phyloP scores from a whole-genome alignment of 2,329 filamentous ascomycete genomes.

The Ophiostoma novo-ulmi region DNA sequence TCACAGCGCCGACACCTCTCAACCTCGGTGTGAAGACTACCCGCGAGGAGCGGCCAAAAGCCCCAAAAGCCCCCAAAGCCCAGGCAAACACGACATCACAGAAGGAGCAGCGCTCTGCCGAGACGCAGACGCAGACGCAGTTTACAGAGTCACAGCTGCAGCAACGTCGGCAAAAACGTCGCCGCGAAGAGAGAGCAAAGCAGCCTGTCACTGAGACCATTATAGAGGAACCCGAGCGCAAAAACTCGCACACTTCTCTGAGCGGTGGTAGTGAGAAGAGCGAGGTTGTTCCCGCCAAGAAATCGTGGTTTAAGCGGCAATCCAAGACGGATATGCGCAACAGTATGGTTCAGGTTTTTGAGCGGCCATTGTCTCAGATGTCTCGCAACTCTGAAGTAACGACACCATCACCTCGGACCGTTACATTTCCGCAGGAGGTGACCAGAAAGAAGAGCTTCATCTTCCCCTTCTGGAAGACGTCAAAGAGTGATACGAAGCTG shows the following conservation, averaged over 20 bases:
- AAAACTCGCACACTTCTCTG: slow-evolving; percentile 15
- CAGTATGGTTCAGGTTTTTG: background rate
- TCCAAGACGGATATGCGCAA: slow-evolving; percentile 29
- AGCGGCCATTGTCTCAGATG: slow-evolving; percentile 4
- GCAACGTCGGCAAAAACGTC: background rate
- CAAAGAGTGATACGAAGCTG: slow-evolving; percentile 41
- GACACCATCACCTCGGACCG: background rate
- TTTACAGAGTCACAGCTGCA: slow-evolving; percentile 1
- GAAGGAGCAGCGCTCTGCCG: background rate
- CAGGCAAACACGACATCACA: background rate
- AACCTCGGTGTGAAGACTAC: slow-evolving; percentile 19
- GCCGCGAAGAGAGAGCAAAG: background rate
- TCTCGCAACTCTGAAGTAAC: slow-evolving; percentile 17
- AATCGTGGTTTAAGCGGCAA: slow-evolving; percentile 28
- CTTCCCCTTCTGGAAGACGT: slow-evolving; percentile 52
- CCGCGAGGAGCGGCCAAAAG: background rate
- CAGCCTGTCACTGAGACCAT: slow-evolving; percentile 21
- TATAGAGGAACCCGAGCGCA: slow-evolving; percentile 22
- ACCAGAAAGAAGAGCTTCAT: slow-evolving; percentile 48
- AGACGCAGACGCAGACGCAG: slow-evolving; percentile 1
- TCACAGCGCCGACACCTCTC: slow-evolving; percentile 15
- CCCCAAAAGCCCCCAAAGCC: background rate
- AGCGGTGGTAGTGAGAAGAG: slow-evolving; percentile 18
- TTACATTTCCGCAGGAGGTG: slow-evolving; percentile 17
- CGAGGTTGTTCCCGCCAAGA: slow-evolving; percentile 10